phyloP scores from a whole-genome alignment of 1,284 basidiomycete species.

The Apiotrichum laibachii region DNA sequence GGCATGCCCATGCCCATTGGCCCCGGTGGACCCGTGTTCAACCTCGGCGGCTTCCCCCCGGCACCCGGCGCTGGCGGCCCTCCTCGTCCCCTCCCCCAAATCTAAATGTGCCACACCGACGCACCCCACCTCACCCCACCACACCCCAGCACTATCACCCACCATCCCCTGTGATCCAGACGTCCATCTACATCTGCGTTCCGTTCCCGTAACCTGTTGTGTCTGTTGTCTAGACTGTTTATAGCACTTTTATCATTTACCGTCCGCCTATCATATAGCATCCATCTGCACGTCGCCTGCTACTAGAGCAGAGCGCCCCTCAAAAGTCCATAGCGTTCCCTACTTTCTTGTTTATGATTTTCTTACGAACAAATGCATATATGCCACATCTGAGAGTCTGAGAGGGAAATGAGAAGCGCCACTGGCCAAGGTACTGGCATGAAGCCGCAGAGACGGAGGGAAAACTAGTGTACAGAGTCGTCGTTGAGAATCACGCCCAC shows the following conservation, averaged over 20 bases:
- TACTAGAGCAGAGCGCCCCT: too few relatives aligned
- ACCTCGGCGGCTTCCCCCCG: neutral
- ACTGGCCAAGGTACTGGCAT: too few relatives aligned
- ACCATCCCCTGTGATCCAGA: neutral
- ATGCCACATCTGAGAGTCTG: slow-evolving; percentile 2
- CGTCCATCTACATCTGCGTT: neutral
- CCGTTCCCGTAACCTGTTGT: neutral
- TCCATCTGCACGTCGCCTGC: too few relatives aligned
- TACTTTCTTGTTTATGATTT: neutral
- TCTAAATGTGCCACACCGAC: neutral
- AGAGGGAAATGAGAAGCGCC: neutral
- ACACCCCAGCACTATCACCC: neutral
- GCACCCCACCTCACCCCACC: neutral
- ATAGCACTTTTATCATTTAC: too few relatives aligned
- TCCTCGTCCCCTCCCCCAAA: neutral
- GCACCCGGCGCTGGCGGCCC: neutral
- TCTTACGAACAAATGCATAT: slow-evolving; percentile 7
- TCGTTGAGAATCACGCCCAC: slow-evolving; percentile 35
- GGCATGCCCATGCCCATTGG: slow-evolving; percentile 5
- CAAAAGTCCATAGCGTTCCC: too few relatives aligned
- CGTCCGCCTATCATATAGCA: too few relatives aligned
- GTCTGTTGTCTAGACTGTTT: neutral
- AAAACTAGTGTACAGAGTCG: slow-evolving; percentile 16
- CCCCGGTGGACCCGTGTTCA: neutral
- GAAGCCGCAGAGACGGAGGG: too few relatives aligned